Conservation (phyloP, 495 filamentous ascomycete genomes). For the Extremus antarcticus region DNA sequence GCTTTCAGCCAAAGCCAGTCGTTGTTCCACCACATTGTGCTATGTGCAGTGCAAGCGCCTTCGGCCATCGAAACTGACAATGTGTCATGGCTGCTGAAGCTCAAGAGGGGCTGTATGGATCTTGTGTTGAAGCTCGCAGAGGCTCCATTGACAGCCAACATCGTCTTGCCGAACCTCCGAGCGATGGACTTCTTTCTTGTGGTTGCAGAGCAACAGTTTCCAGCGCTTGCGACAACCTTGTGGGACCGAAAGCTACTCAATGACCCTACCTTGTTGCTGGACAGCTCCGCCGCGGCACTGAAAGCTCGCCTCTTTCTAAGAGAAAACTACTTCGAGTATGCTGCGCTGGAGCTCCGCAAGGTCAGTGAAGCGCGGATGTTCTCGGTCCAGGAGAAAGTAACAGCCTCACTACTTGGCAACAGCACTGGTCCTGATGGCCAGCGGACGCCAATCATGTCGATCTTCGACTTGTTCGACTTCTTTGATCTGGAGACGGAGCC, state of each 20-base stretch:
- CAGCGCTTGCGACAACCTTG: slow-evolving; percentile 48
- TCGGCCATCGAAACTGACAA: slow-evolving; percentile 48
- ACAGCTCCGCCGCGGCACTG: slow-evolving; percentile 40
- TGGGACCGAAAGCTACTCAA: slow-evolving; percentile 56
- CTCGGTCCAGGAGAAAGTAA: slow-evolving; percentile 63
- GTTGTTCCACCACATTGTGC: slow-evolving; percentile 70
- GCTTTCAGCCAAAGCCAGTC: slow-evolving; percentile 57
- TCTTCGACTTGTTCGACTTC: slow-evolving; percentile 94
- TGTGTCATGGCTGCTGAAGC: slow-evolving; percentile 55
- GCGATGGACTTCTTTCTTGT: slow-evolving; percentile 60
- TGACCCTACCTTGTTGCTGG: slow-evolving; percentile 52
- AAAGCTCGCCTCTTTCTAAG: slow-evolving; percentile 69
- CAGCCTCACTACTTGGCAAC: slow-evolving; percentile 67
- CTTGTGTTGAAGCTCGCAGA: slow-evolving; percentile 72
- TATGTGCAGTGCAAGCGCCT: slow-evolving; percentile 51
- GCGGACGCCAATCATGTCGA: slow-evolving; percentile 50
- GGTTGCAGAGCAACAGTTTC: slow-evolving; percentile 52
- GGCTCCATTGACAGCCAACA: slow-evolving; percentile 63
- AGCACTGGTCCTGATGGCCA: slow-evolving; percentile 53
- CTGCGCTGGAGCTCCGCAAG: slow-evolving; percentile 70
- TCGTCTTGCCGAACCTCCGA: slow-evolving; percentile 68
- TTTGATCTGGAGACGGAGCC: slow-evolving; percentile 55
- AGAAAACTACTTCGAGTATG: slow-evolving; percentile 67
- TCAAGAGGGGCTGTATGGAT: slow-evolving; percentile 66
- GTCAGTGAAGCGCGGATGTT: slow-evolving; percentile 58